Conservation (phyloP, 495 filamentous ascomycete species). For the Hyaloscypha variabilis region DNA sequence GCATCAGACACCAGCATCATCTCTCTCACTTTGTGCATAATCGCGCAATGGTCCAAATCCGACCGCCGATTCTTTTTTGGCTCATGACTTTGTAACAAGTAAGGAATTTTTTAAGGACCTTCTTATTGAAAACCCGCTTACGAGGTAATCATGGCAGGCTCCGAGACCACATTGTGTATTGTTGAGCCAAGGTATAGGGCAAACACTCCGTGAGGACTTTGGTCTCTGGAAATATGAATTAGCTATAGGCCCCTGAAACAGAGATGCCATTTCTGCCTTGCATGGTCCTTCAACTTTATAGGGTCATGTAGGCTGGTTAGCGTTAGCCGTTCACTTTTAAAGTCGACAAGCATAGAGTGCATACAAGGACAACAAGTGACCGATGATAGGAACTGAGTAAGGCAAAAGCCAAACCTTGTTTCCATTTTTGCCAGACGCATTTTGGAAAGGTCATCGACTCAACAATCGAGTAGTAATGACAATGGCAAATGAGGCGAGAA, state of each 20-base stretch:
- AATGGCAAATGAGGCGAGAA: conserved; percentile 18
- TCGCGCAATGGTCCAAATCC: conserved; percentile 41
- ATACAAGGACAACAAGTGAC: conserved; percentile 55
- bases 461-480: conserved; percentile 23
- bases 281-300: conserved; percentile 9
- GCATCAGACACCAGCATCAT: not conserved
- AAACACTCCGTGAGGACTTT: conserved; percentile 49
- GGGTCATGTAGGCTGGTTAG: conserved; percentile 41
- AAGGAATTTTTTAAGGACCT: conserved; percentile 46
- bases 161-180: conserved; percentile 43
- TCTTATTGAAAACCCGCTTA: not conserved
- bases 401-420: conserved; percentile 46
- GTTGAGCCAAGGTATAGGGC: conserved; percentile 51
- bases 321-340: conserved; percentile 36
- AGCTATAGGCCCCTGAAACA: not conserved
- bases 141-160: not conserved
- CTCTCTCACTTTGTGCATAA: conserved; percentile 34
- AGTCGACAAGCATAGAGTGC: conserved; percentile 42
- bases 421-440: conserved; percentile 8
- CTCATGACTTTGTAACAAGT: conserved; percentile 46
- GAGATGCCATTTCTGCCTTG: conserved; percentile 17
- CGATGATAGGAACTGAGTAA: conserved; percentile 63
- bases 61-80: conserved; percentile 35
- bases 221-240: conserved; percentile 33
- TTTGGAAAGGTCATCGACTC: conserved; percentile 9